Percentiles rank a stretch among this genome's conserved stretches.
These are phyloP conservation scores for Cutaneotrichosporon mucoides DNA, from an alignment of 1,284 basidiomycete species.

Conservation along the genomic window DNA sequence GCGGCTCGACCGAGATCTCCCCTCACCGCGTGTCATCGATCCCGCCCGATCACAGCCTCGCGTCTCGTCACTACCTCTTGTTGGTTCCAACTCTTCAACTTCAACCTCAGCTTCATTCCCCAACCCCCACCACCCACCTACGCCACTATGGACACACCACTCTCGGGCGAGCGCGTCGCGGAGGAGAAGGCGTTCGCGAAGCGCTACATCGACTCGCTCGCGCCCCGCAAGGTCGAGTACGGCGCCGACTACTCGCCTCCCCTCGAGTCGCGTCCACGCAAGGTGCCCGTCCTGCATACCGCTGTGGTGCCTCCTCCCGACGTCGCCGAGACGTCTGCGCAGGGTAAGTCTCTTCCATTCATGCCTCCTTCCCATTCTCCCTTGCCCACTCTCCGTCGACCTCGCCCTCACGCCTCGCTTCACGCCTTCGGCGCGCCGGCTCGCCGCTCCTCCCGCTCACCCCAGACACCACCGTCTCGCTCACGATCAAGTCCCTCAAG, in stretches of 20 bases:
- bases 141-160: slow-evolving; percentile 28
- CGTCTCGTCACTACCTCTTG: background rate
- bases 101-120: no score
- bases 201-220: slow-evolving; percentile 65
- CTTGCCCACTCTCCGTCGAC: background rate
- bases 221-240: slow-evolving; percentile 65
- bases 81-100: background rate
- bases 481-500: slow-evolving; percentile 85
- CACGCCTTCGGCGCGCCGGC: no score
- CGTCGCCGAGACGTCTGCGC: slow-evolving; percentile 30
- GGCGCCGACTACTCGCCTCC: slow-evolving; percentile 72
- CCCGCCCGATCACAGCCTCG: background rate
- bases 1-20: no score
- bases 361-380: background rate
- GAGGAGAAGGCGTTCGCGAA: slow-evolving; percentile 69
- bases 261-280: slow-evolving; percentile 64
- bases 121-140: background rate
- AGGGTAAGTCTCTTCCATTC: slow-evolving; percentile 21
- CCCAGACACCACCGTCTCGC: slow-evolving; percentile 52
- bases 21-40: no score
- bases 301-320: slow-evolving; percentile 36
- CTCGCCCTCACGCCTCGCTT: background rate
- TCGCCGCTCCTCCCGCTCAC: slow-evolving; percentile 3
- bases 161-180: slow-evolving; percentile 53
- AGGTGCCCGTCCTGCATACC: slow-evolving; percentile 64